phyloP scores from a whole-genome alignment of 495 filamentous ascomycete genomes.

The Cryomyces antarcticus region DNA sequence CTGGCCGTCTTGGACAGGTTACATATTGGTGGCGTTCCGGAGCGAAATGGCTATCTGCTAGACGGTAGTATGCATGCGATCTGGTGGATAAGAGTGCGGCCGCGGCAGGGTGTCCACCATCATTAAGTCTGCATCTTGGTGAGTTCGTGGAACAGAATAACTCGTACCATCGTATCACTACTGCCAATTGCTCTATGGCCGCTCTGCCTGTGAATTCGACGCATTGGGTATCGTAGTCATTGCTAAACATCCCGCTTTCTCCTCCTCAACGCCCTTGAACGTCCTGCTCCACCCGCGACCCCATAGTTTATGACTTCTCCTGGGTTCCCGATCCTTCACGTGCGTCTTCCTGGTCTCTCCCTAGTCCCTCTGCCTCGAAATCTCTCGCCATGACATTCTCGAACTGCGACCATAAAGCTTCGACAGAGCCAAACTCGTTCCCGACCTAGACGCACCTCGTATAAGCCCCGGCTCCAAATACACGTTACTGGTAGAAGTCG shows the following conservation, averaged over 20 bases:
- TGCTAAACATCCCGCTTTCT: neutral
- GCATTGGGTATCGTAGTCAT: neutral
- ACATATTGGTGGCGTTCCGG: too few species aligned
- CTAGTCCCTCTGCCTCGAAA: constrained; percentile 24
- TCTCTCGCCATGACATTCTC: constrained; percentile 87
- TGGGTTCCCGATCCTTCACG: constrained; percentile 6
- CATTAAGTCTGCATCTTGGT: too few species aligned
- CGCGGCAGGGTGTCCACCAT: too few species aligned
- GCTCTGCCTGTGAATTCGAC: too few species aligned
- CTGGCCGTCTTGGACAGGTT: too few species aligned
- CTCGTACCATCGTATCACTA: too few species aligned
- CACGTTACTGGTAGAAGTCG: neutral
- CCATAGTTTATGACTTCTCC: neutral
- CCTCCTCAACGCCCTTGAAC: neutral
- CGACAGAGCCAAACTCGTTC: constrained; percentile 91
- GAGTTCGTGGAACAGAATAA: too few species aligned
- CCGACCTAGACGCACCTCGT: constrained; percentile 39
- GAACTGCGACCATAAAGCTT: constrained; percentile 91
- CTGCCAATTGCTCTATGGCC: too few species aligned
- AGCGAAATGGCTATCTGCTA: too few species aligned
- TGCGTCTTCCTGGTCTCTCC: constrained; percentile 11
- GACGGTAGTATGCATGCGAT: too few species aligned
- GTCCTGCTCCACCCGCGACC: neutral
- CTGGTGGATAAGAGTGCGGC: too few species aligned
- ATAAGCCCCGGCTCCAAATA: neutral